Conservation (phyloP, 495 filamentous ascomycete genomes). For the Xylaria castorea region DNA sequence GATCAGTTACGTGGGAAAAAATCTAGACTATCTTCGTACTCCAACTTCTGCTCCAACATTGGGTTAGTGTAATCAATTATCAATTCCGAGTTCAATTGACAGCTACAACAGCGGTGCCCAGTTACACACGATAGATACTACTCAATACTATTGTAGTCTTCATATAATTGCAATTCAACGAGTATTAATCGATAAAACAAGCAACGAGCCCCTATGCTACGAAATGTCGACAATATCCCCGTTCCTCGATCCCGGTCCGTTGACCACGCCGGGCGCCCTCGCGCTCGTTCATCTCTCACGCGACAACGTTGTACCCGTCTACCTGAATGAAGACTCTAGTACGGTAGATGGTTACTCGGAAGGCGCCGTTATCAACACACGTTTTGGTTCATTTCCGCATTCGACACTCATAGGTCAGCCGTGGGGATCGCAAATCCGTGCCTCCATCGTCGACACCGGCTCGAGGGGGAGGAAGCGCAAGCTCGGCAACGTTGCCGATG, state of each 20-base stretch:
- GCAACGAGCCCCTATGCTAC: background rate
- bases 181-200: background rate
- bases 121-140: background rate
- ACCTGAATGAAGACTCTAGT: constrained; percentile 67
- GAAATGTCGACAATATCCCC: constrained; percentile 62
- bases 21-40: background rate
- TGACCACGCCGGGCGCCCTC: constrained; percentile 62
- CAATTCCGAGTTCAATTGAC: background rate
- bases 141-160: background rate
- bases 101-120: background rate
- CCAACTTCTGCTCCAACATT: too few relatives aligned
- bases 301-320: constrained; percentile 77
- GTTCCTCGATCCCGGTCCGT: constrained; percentile 70
- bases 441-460: constrained; percentile 88
- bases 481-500: constrained; percentile 49
- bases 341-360: constrained; percentile 75
- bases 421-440: constrained; percentile 90
- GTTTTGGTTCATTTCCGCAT: constrained; percentile 95
- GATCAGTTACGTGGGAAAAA: constrained; percentile 9
- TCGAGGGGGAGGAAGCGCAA: constrained; percentile 70
- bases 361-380: constrained; percentile 86
- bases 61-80: background rate
- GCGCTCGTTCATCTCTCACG: constrained; percentile 84
- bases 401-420: constrained; percentile 79
- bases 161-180: background rate